Percentiles rank a stretch among this genome's conserved stretches.
Conservation (phyloP, 179 eudicot genomes). For the Patellifolia procumbens region DNA sequence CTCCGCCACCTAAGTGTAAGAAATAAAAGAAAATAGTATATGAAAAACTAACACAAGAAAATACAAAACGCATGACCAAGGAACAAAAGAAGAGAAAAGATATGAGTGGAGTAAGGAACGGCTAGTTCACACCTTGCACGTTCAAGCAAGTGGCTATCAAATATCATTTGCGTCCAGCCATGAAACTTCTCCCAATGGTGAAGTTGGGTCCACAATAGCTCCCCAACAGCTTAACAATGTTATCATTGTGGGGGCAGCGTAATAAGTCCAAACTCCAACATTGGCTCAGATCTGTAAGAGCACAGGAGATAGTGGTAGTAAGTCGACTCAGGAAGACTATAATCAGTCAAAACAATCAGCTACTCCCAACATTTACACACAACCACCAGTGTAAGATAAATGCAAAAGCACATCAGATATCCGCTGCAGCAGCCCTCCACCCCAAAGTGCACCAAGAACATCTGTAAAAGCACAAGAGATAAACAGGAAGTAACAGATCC, state of each 20-base stretch:
- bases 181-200: not conserved
- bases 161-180: too few relatives aligned
- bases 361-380: conserved; percentile 11
- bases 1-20: not conserved
- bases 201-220: not conserved
- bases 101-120: not conserved
- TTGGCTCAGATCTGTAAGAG: conserved; percentile 32
- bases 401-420: not conserved
- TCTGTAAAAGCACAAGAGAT: conserved; percentile 27
- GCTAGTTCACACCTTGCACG: conserved; percentile 33
- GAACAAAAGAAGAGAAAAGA: not conserved
- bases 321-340: not conserved
- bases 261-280: not conserved
- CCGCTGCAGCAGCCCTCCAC: not conserved
- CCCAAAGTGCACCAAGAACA: not conserved
- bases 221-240: not conserved
- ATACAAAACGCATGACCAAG: conserved; percentile 2
- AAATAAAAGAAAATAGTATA: not conserved
- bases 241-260: not conserved
- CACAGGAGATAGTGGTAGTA: conserved; percentile 23
- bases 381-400: not conserved
- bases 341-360: conserved; percentile 14
- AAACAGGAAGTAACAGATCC: conserved; percentile 16
- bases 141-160: conserved; percentile 17
- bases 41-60: not conserved